Conservation (phyloP, 345 rosid genomes). For the Populus simonii region DNA sequence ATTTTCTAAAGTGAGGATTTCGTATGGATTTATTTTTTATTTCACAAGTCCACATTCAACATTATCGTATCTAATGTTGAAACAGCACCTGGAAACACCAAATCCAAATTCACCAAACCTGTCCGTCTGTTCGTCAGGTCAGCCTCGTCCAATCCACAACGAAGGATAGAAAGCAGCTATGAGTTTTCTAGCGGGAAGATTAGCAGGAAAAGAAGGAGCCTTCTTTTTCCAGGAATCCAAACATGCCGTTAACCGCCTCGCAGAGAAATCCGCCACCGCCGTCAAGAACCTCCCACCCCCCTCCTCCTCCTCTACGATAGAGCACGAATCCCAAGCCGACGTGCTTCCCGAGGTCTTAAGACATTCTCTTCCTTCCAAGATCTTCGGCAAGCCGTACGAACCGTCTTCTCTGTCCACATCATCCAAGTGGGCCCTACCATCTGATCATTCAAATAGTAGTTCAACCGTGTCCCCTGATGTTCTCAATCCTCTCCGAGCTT, state of each 20-base stretch:
- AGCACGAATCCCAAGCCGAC: slow-evolving; percentile 47
- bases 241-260: slow-evolving; percentile 77
- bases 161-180: slow-evolving; percentile 20
- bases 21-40: too few species aligned
- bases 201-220: slow-evolving; percentile 90
- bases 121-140: not conserved
- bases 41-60: too few species aligned
- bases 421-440: slow-evolving; percentile 68
- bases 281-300: slow-evolving; percentile 19
- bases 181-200: slow-evolving; percentile 86
- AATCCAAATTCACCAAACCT: not conserved
- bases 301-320: not conserved
- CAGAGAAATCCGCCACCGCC: slow-evolving; percentile 53
- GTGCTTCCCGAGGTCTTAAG: slow-evolving; percentile 83
- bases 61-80: too few species aligned
- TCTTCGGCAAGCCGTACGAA: slow-evolving; percentile 46
- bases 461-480: slow-evolving; percentile 49
- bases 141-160: not conserved
- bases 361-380: slow-evolving; percentile 72
- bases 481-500: slow-evolving; percentile 81
- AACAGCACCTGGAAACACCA: not conserved
- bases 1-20: too few species aligned
- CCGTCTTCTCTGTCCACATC: slow-evolving; percentile 61
- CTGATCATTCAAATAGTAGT: slow-evolving; percentile 27
- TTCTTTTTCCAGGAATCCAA: slow-evolving; percentile 84